These are phyloP conservation scores for Pleurotus tuoliensis DNA, from an alignment of 768 basidiomycete genomes.

Conservation along the genomic window DNA sequence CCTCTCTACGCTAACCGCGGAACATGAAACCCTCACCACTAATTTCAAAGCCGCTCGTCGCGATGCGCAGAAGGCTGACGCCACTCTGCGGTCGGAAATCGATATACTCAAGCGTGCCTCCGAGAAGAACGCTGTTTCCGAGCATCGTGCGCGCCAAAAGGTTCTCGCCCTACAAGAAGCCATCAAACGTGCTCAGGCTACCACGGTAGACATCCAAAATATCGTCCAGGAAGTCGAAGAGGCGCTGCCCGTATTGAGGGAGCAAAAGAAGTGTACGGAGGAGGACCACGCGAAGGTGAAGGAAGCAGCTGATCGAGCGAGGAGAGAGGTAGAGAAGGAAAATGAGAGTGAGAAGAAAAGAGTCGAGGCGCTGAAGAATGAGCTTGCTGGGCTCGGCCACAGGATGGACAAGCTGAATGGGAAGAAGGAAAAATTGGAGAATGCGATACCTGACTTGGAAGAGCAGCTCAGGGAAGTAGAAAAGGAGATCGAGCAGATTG, in stretches of 20 bases:
- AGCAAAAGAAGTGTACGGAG: slow-evolving; percentile 30
- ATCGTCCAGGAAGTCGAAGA: slow-evolving; percentile 43
- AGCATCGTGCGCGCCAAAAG: slow-evolving; percentile 82
- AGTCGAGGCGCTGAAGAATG: slow-evolving; percentile 52
- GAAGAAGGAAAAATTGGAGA: slow-evolving; percentile 67
- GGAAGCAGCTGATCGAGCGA: slow-evolving; percentile 42
- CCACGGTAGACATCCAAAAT: slow-evolving; percentile 42
- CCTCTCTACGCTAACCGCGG: slow-evolving; percentile 57
- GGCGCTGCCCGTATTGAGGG: slow-evolving; percentile 28
- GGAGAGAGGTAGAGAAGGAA: slow-evolving; percentile 37
- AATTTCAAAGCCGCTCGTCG: slow-evolving; percentile 76
- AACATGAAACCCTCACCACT: slow-evolving; percentile 63
- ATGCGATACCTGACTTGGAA: slow-evolving; percentile 63
- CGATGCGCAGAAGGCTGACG: slow-evolving; percentile 81
- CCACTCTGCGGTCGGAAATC: slow-evolving; percentile 78
- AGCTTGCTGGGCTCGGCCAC: slow-evolving; percentile 51
- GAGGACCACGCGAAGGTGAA: slow-evolving; percentile 39
- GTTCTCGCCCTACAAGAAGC: slow-evolving; percentile 86
- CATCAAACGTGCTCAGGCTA: slow-evolving; percentile 70
- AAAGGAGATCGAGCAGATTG: slow-evolving; percentile 49
- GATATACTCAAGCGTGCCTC: slow-evolving; percentile 76
- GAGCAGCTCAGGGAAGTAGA: slow-evolving; percentile 57
- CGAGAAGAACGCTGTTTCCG: slow-evolving; percentile 72
- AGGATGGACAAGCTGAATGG: slow-evolving; percentile 64
- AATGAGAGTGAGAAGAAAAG: slow-evolving; percentile 50